Base-by-base conservation (phyloP, 1,284 basidiomycete genomes). In the Leccinum subatratum region DNA sequence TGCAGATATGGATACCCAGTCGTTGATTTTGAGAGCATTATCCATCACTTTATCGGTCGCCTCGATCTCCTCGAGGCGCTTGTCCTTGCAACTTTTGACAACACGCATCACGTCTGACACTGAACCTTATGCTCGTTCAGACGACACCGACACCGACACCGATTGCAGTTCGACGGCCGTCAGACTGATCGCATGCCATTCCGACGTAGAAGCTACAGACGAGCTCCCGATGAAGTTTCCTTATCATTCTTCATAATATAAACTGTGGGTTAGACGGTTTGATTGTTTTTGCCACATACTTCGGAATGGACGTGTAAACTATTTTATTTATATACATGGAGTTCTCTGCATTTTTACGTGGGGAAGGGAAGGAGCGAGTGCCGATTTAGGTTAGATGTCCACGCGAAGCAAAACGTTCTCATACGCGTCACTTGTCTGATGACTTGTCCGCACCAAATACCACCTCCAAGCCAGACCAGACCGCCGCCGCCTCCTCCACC, bases 21-120 rank as follows among this genome's bases (percentile, higher is more conserved):
- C 95, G 72, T 94, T 95, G 73, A 96, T 96, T 82, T 95, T 96
- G 72, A 95, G 83, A 30, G 92, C 95, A 78, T 99, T 99, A 66
- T 97, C 94, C 80, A 99, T 96, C 62, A 83, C 84, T 80, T 92
- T 94, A 64, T 94, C 93, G 12, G 91, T 91, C 2, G 87, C 87
- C 79, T 94, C 93, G 85, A 96, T 94, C 81, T 95, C 93, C 68
- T 92, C 93, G 72, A 93, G 77, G 62, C 94, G 84, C 78, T 93
- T 95, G 78, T 94, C 92, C 73, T 89, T 89, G 56, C 94, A 95
- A 74, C 91, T 94, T 77, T 93, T 92, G 64, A 93, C 88, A 42
- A 92, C 85, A 61, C 85, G 82, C 73, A 84, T 87, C 66, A 84
- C 86, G 60, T 90, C 90, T 68, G 67, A 68, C 42, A 66, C 62